Percentiles rank a stretch among this genome's conserved stretches.
phyloP scores from a whole-genome alignment of 768 basidiomycete genomes.

The Sporobolomyces roseus region DNA sequence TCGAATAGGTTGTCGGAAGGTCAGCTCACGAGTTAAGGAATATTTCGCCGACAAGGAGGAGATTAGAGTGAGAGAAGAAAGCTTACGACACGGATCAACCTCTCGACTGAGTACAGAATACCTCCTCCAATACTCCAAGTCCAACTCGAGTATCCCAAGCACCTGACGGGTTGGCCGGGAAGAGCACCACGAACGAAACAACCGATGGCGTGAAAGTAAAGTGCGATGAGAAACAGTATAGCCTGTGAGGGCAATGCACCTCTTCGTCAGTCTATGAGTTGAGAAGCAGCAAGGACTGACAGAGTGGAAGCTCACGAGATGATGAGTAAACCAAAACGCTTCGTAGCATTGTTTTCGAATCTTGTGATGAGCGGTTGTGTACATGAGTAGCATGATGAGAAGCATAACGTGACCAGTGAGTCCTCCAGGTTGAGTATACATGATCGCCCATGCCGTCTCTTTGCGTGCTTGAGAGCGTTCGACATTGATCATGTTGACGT shows the following conservation, averaged over 20 bases:
- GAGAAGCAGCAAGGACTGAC: no score
- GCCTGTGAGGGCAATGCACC: conserved; percentile 55
- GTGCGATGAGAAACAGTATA: conserved; percentile 87
- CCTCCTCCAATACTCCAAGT: conserved; percentile 85
- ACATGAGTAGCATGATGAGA: conserved; percentile 82
- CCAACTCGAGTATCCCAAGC: conserved; percentile 84
- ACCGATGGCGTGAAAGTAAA: conserved; percentile 85
- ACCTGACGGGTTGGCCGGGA: conserved; percentile 48
- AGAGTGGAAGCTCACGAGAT: conserved; percentile 47
- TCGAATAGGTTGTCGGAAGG: neutral
- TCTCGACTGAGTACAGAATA: conserved; percentile 81
- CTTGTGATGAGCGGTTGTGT: conserved; percentile 77
- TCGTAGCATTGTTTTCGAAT: conserved; percentile 87
- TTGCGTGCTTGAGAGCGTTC: conserved; percentile 80
- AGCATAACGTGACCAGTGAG: conserved; percentile 95
- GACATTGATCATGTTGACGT: conserved; percentile 83
- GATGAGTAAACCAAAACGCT: conserved; percentile 95
- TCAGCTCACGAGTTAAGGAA: neutral
- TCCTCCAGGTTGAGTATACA: conserved; percentile 58
- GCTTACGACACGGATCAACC: conserved; percentile 65
- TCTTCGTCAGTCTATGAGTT: no score
- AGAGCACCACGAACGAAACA: conserved; percentile 77
- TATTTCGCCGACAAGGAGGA: neutral
- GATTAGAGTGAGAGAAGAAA: neutral
- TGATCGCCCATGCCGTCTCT: conserved; percentile 72